Evolutionary conservation across 768 basidiomycete genomes (phyloP), one percentile per base, ranked within the genome.

Genomic region (Saitozyma podzolica): DNA sequence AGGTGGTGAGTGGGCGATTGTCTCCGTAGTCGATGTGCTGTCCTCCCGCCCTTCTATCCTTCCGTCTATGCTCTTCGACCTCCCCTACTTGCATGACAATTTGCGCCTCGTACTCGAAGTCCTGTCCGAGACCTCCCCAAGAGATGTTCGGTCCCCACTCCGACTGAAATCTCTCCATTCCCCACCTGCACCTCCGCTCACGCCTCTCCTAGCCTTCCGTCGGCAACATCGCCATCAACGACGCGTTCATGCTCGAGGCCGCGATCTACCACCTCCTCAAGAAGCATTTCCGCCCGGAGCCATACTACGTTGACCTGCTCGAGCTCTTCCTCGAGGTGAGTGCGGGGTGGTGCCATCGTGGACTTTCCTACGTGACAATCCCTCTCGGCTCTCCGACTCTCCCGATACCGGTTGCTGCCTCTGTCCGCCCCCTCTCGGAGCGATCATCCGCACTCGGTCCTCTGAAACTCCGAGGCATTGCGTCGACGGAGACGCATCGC

Each of bases 241-340:
- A 98, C 77, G 83, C 91, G 1, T 92, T 96, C 84, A 91, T 98
- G 90, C 88, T 97, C 79, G 92, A 93, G 78, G 87, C 86, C 8
- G 89, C 93, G 29, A 96, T 99, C 78, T 99, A 94, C 82, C 85
- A 84, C 73, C 84, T 99, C 50, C 83, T 98, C 75, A 93, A 90
- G 82, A 85, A 84, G 62, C 86, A 97, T 81, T 95, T 96, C 85
- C 84, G 89, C 48, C 69, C 79, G 1, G 87, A 92, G 64, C 69
- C 85, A 4, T 95, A 87, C 78, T 99, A 99, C 75, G 87, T 89
- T 52, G 88, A 97, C 74, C 80, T 99, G 19, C 79, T 99, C 50
- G 95, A 99, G 75, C 80, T 92, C 43, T 92, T 97, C 85, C 90
- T 90, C 69, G 92, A 97, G 64, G 87, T 87, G 20, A 59, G 84